phyloP scores from a whole-genome alignment of 2,329 filamentous ascomycete species.

The Tolypocladium nubicola region DNA sequence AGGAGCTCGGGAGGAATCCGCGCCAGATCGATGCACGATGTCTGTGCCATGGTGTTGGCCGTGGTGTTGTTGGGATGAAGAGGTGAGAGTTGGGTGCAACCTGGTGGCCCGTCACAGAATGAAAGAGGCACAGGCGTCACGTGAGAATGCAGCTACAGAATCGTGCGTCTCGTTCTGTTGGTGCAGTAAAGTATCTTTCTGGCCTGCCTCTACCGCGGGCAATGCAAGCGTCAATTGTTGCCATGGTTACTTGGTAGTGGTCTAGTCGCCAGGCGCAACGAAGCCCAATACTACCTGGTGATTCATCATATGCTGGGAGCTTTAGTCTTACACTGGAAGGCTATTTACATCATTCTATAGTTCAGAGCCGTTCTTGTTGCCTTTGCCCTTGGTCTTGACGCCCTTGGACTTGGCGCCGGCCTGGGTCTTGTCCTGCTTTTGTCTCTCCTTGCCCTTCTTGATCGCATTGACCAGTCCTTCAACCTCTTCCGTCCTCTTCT shows the following conservation, averaged over 20 bases:
- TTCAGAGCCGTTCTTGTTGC: background rate
- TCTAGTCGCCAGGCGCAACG: too few relatives aligned
- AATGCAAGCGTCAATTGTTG: too few relatives aligned
- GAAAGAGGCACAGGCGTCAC: background rate
- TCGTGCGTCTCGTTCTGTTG: too few relatives aligned
- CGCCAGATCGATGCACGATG: background rate
- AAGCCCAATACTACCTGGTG: too few relatives aligned
- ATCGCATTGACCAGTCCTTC: constrained; percentile 31
- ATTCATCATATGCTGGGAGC: too few relatives aligned
- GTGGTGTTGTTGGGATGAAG: background rate
- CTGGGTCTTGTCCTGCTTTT: constrained; percentile 9
- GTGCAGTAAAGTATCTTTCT: too few relatives aligned
- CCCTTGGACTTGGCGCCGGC: background rate
- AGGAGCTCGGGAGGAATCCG: background rate
- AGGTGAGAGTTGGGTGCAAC: too few relatives aligned
- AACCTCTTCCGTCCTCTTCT: constrained; percentile 19
- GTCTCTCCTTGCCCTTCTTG: constrained; percentile 28
- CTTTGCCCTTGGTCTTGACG: background rate
- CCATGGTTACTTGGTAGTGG: too few relatives aligned
- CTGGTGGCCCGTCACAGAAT: background rate
- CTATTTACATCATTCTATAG: background rate
- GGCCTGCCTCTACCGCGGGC: too few relatives aligned
- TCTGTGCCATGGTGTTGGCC: background rate
- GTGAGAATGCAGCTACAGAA: background rate
- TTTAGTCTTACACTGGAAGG: background rate